Evolutionary conservation across 768 basidiomycete species (phyloP).

Genomic region (Leccinellum rugosiceps): DNA sequence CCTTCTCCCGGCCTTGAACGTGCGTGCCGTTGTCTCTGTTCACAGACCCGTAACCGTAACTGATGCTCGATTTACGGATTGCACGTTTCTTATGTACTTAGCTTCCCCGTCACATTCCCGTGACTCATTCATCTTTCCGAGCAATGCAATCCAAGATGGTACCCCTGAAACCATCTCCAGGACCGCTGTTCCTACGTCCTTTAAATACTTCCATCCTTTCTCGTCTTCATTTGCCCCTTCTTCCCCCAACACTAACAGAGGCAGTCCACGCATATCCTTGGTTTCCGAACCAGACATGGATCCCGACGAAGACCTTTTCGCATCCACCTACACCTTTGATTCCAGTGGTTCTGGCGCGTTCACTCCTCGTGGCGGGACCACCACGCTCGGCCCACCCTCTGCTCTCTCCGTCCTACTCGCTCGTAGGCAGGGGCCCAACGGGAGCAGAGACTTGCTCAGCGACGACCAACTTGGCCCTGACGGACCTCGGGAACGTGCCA

Average conservation of each 20-base stretch:
- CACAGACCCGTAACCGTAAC: constrained; percentile 11
- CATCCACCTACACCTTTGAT: constrained; percentile 30
- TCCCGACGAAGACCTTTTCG: constrained; percentile 22
- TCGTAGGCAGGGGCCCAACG: constrained; percentile 11
- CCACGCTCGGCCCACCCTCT: constrained; percentile 27
- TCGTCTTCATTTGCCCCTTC: constrained; percentile 26
- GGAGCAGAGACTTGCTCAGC: background rate
- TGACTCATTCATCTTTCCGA: constrained; percentile 42
- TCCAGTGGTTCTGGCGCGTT: constrained; percentile 16
- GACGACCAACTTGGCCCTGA: background rate
- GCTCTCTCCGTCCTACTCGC: constrained; percentile 37
- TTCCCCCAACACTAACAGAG: constrained; percentile 19
- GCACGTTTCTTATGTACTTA: constrained; percentile 20
- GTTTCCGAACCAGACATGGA: constrained; percentile 25
- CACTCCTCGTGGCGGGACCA: constrained; percentile 25
- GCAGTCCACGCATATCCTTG: constrained; percentile 24
- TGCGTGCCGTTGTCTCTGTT: constrained; percentile 15
- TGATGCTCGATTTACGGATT: background rate
- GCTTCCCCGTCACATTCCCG: constrained; percentile 23
- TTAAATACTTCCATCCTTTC: constrained; percentile 16
- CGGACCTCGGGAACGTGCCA: background rate
- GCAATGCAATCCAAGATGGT: constrained; percentile 20
- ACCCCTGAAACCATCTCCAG: constrained; percentile 23
- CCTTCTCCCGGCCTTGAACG: constrained; percentile 19
- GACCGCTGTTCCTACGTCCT: constrained; percentile 5